A percentile compares a stretch with the other conserved stretches of the same genome.
phyloP scores from a whole-genome alignment of 345 rosid species.

The Heritiera littoralis region DNA sequence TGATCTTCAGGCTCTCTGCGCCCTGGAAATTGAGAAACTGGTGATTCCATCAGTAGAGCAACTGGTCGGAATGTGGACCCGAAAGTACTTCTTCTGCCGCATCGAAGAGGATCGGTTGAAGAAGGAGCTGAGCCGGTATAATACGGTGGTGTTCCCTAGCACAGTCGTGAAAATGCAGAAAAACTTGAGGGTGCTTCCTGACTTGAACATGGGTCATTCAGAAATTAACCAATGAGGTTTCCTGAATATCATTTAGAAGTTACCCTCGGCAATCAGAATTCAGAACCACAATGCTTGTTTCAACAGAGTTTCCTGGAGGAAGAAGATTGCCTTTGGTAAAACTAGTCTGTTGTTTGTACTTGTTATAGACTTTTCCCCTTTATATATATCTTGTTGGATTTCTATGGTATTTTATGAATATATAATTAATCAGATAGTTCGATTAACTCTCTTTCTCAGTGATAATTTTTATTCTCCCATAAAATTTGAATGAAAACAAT shows the following conservation, averaged over 20 bases:
- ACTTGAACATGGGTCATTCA: background rate
- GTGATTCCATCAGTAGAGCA: slow-evolving; percentile 33
- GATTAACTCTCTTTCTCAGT: too few species aligned
- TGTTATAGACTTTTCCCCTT: too few species aligned
- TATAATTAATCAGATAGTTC: too few species aligned
- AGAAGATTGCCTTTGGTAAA: background rate
- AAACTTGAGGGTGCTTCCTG: slow-evolving; percentile 9
- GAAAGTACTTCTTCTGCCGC: slow-evolving; percentile 15
- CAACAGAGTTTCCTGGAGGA: background rate
- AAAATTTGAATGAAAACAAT: too few species aligned
- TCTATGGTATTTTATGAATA: too few species aligned
- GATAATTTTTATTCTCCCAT: too few species aligned
- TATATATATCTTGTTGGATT: too few species aligned
- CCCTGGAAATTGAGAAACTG: slow-evolving; percentile 22
- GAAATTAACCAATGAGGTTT: background rate
- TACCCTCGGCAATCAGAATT: background rate
- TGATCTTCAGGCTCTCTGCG: slow-evolving; percentile 24
- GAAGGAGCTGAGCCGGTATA: background rate
- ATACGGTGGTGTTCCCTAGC: slow-evolving; percentile 20
- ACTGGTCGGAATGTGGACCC: slow-evolving; percentile 26
- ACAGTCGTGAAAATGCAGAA: slow-evolving; percentile 20
- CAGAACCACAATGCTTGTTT: background rate
- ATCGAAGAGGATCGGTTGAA: background rate
- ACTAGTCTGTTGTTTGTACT: too few species aligned
- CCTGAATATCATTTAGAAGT: background rate